These are phyloP conservation scores for Diutina siamensis DNA, from an alignment of 1,139 yeast genomes.

Conservation along the genomic window DNA sequence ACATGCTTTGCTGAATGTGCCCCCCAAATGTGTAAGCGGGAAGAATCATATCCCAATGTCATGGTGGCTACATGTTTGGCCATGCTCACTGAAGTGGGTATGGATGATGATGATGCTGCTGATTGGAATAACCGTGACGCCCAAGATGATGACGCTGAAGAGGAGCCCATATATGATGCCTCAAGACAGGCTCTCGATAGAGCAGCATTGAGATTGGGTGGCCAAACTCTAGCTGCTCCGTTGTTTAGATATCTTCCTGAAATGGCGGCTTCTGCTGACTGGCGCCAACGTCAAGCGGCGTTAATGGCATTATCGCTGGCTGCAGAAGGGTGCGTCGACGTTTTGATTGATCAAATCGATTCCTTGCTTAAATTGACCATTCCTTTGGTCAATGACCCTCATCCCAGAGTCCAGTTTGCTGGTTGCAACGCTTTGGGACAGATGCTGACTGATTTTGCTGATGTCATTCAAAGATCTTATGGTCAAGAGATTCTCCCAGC, in stretches of 20 bases:
- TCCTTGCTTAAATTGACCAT: conserved; percentile 71
- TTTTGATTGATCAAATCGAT: conserved; percentile 71
- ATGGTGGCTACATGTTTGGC: conserved; percentile 61
- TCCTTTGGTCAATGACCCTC: conserved; percentile 72
- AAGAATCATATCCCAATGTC: conserved; percentile 58
- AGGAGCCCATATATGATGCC: conserved; percentile 79
- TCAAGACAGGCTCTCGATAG: conserved; percentile 93
- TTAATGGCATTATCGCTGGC: conserved; percentile 94
- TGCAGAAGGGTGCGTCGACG: conserved; percentile 95
- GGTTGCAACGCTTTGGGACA: conserved; percentile 96
- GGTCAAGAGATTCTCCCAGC: conserved; percentile 80
- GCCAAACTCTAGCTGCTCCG: conserved; percentile 74
- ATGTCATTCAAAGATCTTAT: conserved; percentile 68
- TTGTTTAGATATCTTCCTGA: conserved; percentile 77
- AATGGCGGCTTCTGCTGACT: conserved; percentile 61
- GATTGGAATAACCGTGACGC: conserved; percentile 74
- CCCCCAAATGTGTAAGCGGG: conserved; percentile 88
- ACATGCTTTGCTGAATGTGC: conserved; percentile 89
- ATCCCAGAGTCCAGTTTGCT: conserved; percentile 93
- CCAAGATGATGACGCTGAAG: conserved; percentile 68
- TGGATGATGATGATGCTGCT: conserved; percentile 77
- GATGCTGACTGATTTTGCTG: conserved; percentile 96
- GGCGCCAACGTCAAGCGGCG: conserved; percentile 97
- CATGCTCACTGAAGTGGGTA: conserved; percentile 88
- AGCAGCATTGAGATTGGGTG: conserved; percentile 73